phyloP scores from a whole-genome alignment of 805 yeast species.

The Isabelozyma pseudorhagii region DNA sequence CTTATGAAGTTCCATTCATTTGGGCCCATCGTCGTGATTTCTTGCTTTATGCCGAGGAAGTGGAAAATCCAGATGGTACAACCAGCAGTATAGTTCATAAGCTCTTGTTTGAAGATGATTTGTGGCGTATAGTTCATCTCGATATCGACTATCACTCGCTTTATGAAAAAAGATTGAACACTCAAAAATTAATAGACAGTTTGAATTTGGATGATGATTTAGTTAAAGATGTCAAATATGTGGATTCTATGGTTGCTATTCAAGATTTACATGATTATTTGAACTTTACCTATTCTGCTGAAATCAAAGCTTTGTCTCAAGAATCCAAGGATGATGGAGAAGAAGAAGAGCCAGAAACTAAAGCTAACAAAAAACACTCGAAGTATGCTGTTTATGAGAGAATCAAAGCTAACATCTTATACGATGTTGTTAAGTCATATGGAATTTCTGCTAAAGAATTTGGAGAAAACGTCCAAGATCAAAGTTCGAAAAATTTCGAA shows the following conservation, averaged over 20 bases:
- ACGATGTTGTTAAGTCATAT: slow-evolving; percentile 61
- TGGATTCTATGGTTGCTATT: slow-evolving; percentile 68
- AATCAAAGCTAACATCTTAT: slow-evolving; percentile 60
- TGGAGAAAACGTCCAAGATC: slow-evolving; percentile 73
- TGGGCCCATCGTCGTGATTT: slow-evolving; percentile 95
- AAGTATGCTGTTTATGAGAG: slow-evolving; percentile 64
- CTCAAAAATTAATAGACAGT: slow-evolving; percentile 52
- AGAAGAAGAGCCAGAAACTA: slow-evolving; percentile 15
- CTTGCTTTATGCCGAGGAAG: slow-evolving; percentile 55
- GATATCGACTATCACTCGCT: slow-evolving; percentile 89
- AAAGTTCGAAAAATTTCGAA: slow-evolving; percentile 47
- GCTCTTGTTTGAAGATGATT: slow-evolving; percentile 71
- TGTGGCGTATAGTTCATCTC: slow-evolving; percentile 85
- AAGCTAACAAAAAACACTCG: slow-evolving; percentile 48
- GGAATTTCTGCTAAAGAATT: slow-evolving; percentile 79
- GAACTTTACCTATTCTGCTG: slow-evolving; percentile 65
- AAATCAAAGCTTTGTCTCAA: slow-evolving; percentile 46
- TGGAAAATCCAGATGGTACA: slow-evolving; percentile 34
- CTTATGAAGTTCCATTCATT: slow-evolving; percentile 89
- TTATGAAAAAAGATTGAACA: slow-evolving; percentile 65
- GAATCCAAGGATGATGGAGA: slow-evolving; percentile 32
- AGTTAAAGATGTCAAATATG: slow-evolving; percentile 51
- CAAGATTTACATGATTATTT: slow-evolving; percentile 87
- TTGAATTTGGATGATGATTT: slow-evolving; percentile 56
- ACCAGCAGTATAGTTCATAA: slow-evolving; percentile 41